Conservation (phyloP, 169 alveolate genomes). For the Plasmodium gonderi region DNA sequence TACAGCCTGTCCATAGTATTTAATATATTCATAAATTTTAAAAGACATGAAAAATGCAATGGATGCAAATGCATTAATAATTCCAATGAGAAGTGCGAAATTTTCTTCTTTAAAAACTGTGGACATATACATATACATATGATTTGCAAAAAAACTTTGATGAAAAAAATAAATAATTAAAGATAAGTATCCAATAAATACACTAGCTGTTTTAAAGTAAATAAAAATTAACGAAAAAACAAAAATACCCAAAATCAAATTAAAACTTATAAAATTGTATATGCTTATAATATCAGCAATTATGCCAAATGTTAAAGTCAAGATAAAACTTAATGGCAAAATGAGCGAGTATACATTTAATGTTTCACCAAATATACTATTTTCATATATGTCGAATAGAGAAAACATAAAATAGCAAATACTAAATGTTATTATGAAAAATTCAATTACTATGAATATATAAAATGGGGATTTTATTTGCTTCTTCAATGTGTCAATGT, state of each 20-base stretch:
- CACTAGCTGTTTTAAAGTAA: constrained; percentile 37
- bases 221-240: constrained; percentile 1
- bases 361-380: constrained; percentile 41
- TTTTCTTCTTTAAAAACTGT: constrained; percentile 50
- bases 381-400: constrained; percentile 63
- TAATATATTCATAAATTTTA: constrained; percentile 28
- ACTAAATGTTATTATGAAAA: constrained; percentile 58
- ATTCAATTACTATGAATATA: constrained; percentile 51
- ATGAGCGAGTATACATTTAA: constrained; percentile 38
- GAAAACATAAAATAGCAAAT: constrained; percentile 63
- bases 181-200: constrained; percentile 23
- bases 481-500: constrained; percentile 3
- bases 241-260: constrained; percentile 47
- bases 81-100: constrained; percentile 64
- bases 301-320: constrained; percentile 60
- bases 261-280: constrained; percentile 37
- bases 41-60: constrained; percentile 51
- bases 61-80: constrained; percentile 54
- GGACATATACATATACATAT: constrained; percentile 73
- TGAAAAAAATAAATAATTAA: constrained; percentile 56
- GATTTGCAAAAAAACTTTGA: constrained; percentile 71
- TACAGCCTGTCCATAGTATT: background rate
- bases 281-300: constrained; percentile 60
- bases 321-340: constrained; percentile 52
- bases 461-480: constrained; percentile 39